Percentiles rank a stretch among this genome's conserved stretches.
Conservation (phyloP, 148 eudicot genomes). For the Nepenthes gracilis region DNA sequence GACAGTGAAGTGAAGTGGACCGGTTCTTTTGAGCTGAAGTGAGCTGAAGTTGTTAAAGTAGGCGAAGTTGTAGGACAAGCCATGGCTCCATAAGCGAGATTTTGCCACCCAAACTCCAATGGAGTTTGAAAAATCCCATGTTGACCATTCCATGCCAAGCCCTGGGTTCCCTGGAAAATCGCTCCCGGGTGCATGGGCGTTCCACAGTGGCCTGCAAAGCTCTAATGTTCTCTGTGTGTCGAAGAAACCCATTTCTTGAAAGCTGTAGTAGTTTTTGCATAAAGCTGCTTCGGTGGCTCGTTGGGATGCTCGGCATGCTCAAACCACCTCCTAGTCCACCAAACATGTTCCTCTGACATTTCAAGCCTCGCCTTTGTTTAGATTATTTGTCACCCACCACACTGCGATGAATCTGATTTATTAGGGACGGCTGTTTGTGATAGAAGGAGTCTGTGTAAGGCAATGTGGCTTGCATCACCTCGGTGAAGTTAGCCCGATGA, state of each 20-base stretch:
- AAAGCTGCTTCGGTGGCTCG: slow-evolving; percentile 89
- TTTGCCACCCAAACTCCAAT: too few species aligned
- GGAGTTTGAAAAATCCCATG: too few species aligned
- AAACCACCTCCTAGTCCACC: slow-evolving; percentile 84
- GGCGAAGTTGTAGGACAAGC: too few species aligned
- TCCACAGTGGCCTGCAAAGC: slow-evolving; percentile 56
- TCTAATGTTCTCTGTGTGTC: slow-evolving; percentile 48
- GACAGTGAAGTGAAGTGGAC: too few species aligned
- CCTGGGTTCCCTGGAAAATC: slow-evolving; percentile 47
- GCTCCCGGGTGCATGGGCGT: slow-evolving; percentile 64
- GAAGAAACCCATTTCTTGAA: slow-evolving; percentile 61
- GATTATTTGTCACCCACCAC: too few species aligned
- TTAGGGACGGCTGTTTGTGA: too few species aligned
- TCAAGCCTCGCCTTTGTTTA: slow-evolving; percentile 60
- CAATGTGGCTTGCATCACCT: slow-evolving; percentile 66
- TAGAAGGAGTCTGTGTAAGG: neutral
- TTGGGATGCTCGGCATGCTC: slow-evolving; percentile 40
- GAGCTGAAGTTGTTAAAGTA: too few species aligned
- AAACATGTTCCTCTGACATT: slow-evolving; percentile 79
- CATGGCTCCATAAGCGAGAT: too few species aligned
- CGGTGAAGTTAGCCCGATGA: slow-evolving; percentile 69
- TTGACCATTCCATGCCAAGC: too few species aligned
- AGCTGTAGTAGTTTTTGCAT: slow-evolving; percentile 51
- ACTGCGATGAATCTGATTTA: too few species aligned
- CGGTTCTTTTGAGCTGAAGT: too few species aligned